These are phyloP conservation scores for Boletus subcaerulescens DNA, from an alignment of 768 basidiomycete genomes.

Conservation along the genomic window DNA sequence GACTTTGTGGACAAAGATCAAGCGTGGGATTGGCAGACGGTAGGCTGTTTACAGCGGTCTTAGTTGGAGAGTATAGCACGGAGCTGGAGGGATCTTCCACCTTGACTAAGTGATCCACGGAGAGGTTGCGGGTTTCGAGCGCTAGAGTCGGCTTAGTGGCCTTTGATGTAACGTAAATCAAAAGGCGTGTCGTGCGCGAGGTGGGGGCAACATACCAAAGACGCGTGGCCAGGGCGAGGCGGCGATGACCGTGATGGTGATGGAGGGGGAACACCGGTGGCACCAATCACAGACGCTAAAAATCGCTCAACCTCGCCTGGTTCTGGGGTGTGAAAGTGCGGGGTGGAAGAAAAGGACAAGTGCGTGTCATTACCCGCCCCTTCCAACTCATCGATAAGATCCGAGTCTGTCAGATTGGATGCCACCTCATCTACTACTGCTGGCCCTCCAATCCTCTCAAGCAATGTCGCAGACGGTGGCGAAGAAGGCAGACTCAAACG, in stretches of 20 bases:
- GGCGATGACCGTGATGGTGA: neutral
- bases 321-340: constrained; percentile 18
- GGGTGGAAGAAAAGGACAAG: constrained; percentile 1
- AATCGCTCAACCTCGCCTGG: constrained; percentile 26
- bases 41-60: constrained; percentile 9
- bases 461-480: constrained; percentile 9
- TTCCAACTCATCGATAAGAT: constrained; percentile 6
- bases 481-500: constrained; percentile 15
- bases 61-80: constrained; percentile 10
- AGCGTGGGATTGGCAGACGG: neutral
- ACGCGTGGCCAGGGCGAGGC: neutral
- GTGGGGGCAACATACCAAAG: constrained; percentile 19
- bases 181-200: constrained; percentile 2
- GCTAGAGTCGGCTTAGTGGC: constrained; percentile 7
- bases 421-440: constrained; percentile 3
- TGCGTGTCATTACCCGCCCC: neutral
- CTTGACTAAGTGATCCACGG: neutral
- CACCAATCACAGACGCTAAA: constrained; percentile 23
- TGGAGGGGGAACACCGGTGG: neutral
- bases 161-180: constrained; percentile 9
- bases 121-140: constrained; percentile 16
- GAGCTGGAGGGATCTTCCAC: constrained; percentile 1
- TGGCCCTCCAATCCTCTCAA: constrained; percentile 21
- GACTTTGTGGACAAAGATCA: constrained; percentile 3
- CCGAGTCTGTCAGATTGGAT: neutral